These are phyloP conservation scores for Typha latifolia DNA, from an alignment of 176 grass and related monocot genomes.

Conservation along the genomic window DNA sequence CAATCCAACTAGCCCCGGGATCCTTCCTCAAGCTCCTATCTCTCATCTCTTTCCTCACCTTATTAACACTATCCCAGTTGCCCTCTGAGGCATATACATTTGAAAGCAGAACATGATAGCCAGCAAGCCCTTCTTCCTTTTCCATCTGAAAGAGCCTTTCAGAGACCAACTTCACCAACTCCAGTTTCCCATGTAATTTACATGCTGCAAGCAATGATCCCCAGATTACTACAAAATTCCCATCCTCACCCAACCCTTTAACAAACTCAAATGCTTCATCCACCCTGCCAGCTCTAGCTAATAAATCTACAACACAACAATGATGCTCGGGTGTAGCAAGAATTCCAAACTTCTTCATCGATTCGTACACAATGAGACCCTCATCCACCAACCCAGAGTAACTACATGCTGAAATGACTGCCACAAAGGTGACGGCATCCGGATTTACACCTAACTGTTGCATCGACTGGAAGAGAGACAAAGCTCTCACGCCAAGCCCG, in stretches of 20 bases:
- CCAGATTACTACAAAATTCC: conserved; percentile 73
- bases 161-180: conserved; percentile 46
- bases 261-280: conserved; percentile 74
- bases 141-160: conserved; percentile 54
- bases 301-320: conserved; percentile 58
- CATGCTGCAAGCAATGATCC: conserved; percentile 71
- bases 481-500: conserved; percentile 49
- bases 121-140: conserved; percentile 46
- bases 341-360: conserved; percentile 53
- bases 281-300: conserved; percentile 59
- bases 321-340: conserved; percentile 57
- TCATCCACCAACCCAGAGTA: conserved; percentile 64
- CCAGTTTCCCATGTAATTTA: conserved; percentile 49
- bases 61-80: conserved; percentile 71
- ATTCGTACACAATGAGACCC: conserved; percentile 60
- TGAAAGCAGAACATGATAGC: conserved; percentile 58
- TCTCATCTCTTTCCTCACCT: conserved; percentile 74
- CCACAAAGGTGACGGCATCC: conserved; percentile 66
- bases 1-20: conserved; percentile 62
- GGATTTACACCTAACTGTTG: conserved; percentile 38
- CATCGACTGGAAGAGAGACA: conserved; percentile 67
- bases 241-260: conserved; percentile 46
- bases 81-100: conserved; percentile 53
- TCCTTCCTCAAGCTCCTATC: conserved; percentile 46
- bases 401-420: conserved; percentile 63